Evolutionary conservation across 257 asterid species (phyloP).

Genomic region (Linderniella brevidens): DNA sequence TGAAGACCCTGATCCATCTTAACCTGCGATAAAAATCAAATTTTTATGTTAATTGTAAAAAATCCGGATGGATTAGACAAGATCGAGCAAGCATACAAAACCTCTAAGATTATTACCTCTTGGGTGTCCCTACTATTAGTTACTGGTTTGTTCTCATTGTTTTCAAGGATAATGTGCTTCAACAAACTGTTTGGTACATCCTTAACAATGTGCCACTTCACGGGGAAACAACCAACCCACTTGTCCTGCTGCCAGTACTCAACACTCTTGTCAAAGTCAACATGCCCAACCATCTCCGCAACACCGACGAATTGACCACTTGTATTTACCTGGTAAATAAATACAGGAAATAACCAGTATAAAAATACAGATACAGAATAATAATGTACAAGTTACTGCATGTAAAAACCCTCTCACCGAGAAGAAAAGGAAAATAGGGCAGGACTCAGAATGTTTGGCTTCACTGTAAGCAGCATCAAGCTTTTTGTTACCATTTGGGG

Average conservation of each 20-base stretch:
- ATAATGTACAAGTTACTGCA: neutral
- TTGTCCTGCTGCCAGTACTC: constrained; percentile 78
- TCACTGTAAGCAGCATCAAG: constrained; percentile 31
- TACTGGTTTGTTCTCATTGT: constrained; percentile 50
- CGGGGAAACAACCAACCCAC: constrained; percentile 67
- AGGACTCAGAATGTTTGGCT: constrained; percentile 26
- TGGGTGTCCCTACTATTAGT: constrained; percentile 64
- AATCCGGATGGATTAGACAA: neutral
- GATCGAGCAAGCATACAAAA: neutral
- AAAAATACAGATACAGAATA: neutral
- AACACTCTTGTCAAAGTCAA: constrained; percentile 47
- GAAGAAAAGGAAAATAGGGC: constrained; percentile 49
- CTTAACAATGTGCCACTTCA: constrained; percentile 66
- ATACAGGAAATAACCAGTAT: neutral
- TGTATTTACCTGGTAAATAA: constrained; percentile 38
- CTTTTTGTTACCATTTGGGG: constrained; percentile 48
- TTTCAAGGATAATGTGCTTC: constrained; percentile 45
- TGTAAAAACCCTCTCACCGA: constrained; percentile 23
- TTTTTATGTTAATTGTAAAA: neutral
- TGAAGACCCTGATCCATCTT: constrained; percentile 49
- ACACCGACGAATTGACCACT: constrained; percentile 69
- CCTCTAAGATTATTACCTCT: constrained; percentile 27
- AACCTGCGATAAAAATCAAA: constrained; percentile 16
- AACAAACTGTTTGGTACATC: constrained; percentile 43
- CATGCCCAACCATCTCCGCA: constrained; percentile 56